Percentiles rank a stretch among this genome's conserved stretches.
These are phyloP conservation scores for Trichothecium sympodiale DNA, from an alignment of 2,329 filamentous ascomycete species.

Conservation along the genomic window DNA sequence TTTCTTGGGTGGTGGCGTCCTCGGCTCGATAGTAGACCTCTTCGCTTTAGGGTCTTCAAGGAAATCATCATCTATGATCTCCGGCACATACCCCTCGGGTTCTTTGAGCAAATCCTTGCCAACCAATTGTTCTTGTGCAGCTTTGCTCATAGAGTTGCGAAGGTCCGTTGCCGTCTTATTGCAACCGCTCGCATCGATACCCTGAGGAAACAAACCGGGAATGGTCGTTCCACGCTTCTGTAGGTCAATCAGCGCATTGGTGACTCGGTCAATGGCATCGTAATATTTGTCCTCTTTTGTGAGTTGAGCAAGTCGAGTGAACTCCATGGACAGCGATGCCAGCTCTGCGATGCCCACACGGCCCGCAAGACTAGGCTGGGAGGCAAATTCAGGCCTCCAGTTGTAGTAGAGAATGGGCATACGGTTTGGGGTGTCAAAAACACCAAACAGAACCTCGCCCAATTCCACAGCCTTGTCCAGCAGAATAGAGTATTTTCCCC, in stretches of 20 bases:
- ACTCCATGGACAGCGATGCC: slow-evolving; percentile 75
- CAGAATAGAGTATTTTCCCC: slow-evolving; percentile 51
- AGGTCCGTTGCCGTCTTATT: slow-evolving; percentile 38
- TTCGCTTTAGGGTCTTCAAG: background rate
- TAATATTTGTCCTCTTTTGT: slow-evolving; percentile 77
- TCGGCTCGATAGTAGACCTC: too few species aligned
- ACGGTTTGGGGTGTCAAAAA: slow-evolving; percentile 86
- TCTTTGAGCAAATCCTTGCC: slow-evolving; percentile 16
- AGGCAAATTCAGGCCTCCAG: slow-evolving; percentile 58
- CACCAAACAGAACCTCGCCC: slow-evolving; percentile 67
- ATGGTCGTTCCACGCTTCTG: slow-evolving; percentile 59
- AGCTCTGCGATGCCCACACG: slow-evolving; percentile 56
- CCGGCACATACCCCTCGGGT: slow-evolving; percentile 15
- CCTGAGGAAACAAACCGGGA: slow-evolving; percentile 70
- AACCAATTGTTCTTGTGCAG: slow-evolving; percentile 24
- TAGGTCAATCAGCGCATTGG: slow-evolving; percentile 63
- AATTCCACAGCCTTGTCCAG: slow-evolving; percentile 71
- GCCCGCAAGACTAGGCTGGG: slow-evolving; percentile 52
- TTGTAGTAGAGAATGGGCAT: slow-evolving; percentile 78
- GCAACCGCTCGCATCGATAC: slow-evolving; percentile 71
- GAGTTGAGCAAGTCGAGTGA: slow-evolving; percentile 78
- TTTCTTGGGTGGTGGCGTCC: too few species aligned
- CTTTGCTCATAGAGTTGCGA: slow-evolving; percentile 17
- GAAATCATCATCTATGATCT: background rate
- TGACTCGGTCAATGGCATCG: slow-evolving; percentile 79